Conservation (phyloP, 2,329 filamentous ascomycete genomes). For the Trichoderma arundinaceum region DNA sequence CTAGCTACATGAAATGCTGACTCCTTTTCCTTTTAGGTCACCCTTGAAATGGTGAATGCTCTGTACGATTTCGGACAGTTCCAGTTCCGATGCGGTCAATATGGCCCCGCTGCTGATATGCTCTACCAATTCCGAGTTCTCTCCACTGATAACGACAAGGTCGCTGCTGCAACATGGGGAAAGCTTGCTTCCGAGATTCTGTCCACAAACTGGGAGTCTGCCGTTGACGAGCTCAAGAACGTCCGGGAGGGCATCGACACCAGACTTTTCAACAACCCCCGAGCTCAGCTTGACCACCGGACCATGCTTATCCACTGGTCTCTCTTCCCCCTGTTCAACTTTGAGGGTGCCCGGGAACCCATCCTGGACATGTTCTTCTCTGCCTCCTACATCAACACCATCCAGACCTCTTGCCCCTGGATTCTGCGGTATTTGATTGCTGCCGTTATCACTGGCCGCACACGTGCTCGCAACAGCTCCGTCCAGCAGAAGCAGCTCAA, state of each 20-base stretch:
- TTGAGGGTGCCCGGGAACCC: constrained; percentile 85
- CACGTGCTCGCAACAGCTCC: constrained; percentile 78
- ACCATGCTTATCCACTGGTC: constrained; percentile 99
- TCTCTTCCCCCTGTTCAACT: constrained; percentile 98
- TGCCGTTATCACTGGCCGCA: constrained; percentile 92
- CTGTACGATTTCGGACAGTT: constrained; percentile 96
- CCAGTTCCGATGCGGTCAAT: constrained; percentile 97
- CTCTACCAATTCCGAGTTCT: constrained; percentile 98
- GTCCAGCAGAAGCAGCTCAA: constrained; percentile 98
- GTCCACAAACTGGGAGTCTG: constrained; percentile 91
- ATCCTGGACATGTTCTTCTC: constrained; percentile 98
- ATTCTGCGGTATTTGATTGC: constrained; percentile 91
- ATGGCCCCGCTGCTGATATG: constrained; percentile 85
- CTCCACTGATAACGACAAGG: constrained; percentile 98
- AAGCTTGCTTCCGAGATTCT: constrained; percentile 97
- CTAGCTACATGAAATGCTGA: background rate
- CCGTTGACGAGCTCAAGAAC: constrained; percentile 88
- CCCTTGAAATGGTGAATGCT: constrained; percentile 91
- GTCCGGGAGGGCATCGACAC: constrained; percentile 92
- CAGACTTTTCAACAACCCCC: constrained; percentile 92
- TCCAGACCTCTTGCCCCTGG: constrained; percentile 98
- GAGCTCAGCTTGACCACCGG: constrained; percentile 93
- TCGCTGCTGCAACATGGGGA: constrained; percentile 93
- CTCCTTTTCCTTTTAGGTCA: constrained; percentile 63
- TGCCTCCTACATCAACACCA: constrained; percentile 97